Evolutionary conservation across 345 rosid species (phyloP).

Genomic region (Eucalyptus cloeziana): DNA sequence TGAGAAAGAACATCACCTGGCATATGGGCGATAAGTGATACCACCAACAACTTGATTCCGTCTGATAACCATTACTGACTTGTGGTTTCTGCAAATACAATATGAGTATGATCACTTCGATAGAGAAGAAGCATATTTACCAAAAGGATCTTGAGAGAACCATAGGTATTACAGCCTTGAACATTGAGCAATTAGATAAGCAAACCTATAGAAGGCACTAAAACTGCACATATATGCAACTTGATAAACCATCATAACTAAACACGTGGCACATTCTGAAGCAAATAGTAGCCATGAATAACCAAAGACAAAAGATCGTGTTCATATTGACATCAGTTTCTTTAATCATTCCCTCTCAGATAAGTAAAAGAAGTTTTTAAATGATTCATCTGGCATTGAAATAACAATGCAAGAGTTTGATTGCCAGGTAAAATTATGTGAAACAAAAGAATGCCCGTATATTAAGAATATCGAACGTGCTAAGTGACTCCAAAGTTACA

Average conservation of each 20-base stretch:
- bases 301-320: background rate
- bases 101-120: background rate
- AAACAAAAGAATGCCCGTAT: background rate
- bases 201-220: background rate
- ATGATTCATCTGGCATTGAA: background rate
- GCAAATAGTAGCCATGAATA: background rate
- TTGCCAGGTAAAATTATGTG: background rate
- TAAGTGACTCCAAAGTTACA: background rate
- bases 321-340: background rate
- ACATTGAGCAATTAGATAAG: background rate
- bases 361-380: background rate
- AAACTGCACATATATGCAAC: background rate
- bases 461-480: background rate
- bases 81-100: conserved; percentile 62
- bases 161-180: background rate
- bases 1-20: conserved; percentile 33
- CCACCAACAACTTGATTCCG: conserved; percentile 91
- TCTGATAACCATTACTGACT: conserved; percentile 94
- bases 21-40: conserved; percentile 96
- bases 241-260: background rate
- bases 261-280: background rate
- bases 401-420: background rate
- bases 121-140: background rate
- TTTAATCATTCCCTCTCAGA: background rate
- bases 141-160: background rate